Base-by-base conservation (phyloP, 805 yeast genomes). In the Barnettozyma salicaria region DNA sequence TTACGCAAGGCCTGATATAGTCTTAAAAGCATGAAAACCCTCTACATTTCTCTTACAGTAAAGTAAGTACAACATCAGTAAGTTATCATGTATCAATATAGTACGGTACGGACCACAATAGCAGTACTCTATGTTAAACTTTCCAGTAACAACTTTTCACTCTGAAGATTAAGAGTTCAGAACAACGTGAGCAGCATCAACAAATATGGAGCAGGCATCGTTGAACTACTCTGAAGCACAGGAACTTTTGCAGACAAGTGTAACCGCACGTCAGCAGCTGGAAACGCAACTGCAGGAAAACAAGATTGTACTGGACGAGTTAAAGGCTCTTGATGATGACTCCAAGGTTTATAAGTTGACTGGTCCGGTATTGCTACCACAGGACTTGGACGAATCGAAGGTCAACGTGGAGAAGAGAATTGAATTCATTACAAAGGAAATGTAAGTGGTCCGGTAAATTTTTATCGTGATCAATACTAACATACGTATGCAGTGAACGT, bases 211-310 rank as follows among this genome's bases (percentile, higher is more conserved):
- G n/a, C n/a, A n/a, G n/a, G n/a, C n/a, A n/a, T n/a, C n/a, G n/a
- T n/a, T n/a, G n/a, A n/a, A n/a, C n/a, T 70, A 63, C 67, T 68
- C 59, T 47, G 52, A 61, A 27, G 58, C 65, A 9, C 82, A 76
- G 48, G 59, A 59, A 34, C 59, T 61, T 18, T 57, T 76, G 32
- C 62, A 60, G 40, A 81, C 76, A 35, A 64, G 77, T 29, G 69
- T 88, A 25, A 65, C 74, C 5, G 76, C 87, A 10, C 78, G 97
- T 53, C 95, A 90, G 48, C 76, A 80, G 54, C 71, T 92, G 31
- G 99, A 92, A 56, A 85, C 97, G 1, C 99, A 92, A 62, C 75
- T 68, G 50, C 98, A 92, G 60, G 99, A 92, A 59, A 89, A 89
- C 59, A 78, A 78, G 51, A 89, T 92, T 34, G 98, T 92, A 12